These are phyloP conservation scores for Cercospora brassicicola DNA, from an alignment of 2,329 filamentous ascomycete species.

Conservation along the genomic window DNA sequence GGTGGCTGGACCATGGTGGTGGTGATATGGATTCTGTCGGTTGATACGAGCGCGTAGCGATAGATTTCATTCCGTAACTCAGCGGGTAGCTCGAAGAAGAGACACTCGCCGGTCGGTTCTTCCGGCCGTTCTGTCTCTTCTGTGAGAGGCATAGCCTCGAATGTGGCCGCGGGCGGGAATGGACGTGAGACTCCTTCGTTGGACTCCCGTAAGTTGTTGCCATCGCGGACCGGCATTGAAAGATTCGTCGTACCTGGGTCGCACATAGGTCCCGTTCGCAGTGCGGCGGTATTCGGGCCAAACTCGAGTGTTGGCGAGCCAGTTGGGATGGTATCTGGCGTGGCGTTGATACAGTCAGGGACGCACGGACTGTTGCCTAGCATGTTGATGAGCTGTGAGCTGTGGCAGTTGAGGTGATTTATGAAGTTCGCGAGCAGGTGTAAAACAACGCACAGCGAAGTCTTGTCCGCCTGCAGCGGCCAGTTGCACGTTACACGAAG, in stretches of 20 bases:
- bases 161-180: neutral
- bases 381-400: neutral
- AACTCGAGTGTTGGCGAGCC: neutral
- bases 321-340: neutral
- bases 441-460: neutral
- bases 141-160: neutral
- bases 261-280: neutral
- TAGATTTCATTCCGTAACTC: conserved; percentile 17
- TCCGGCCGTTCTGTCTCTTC: neutral
- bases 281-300: neutral
- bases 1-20: neutral
- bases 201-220: neutral
- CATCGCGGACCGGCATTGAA: neutral
- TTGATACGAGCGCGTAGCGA: conserved; percentile 1
- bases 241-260: neutral
- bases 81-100: conserved; percentile 8
- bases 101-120: neutral
- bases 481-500: neutral
- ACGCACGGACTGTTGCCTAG: neutral
- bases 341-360: too few species aligned
- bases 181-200: neutral
- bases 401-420: neutral
- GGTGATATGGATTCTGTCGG: conserved; percentile 10
- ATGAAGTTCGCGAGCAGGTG: neutral
- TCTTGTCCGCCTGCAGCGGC: neutral